Conservation (phyloP, 148 eudicot genomes). For the Dysphania ambrosioides region DNA sequence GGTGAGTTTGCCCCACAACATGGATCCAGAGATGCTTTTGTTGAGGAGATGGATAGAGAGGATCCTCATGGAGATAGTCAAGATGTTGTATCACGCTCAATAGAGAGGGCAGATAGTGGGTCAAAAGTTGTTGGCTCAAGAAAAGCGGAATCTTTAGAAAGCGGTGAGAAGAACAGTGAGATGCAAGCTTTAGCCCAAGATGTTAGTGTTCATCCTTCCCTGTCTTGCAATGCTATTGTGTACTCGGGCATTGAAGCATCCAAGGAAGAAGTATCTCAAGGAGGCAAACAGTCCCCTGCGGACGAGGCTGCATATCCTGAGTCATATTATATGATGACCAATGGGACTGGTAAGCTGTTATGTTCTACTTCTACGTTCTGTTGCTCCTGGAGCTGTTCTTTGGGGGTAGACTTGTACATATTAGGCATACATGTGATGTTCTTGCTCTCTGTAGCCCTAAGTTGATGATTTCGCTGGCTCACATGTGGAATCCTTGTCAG, state of each 20-base stretch:
- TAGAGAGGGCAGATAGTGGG: slow-evolving; percentile 90
- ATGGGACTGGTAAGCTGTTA: slow-evolving; percentile 51
- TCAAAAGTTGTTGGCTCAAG: slow-evolving; percentile 84
- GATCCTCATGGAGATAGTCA: slow-evolving; percentile 95
- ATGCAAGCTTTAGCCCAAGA: slow-evolving; percentile 54
- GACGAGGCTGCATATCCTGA: slow-evolving; percentile 63
- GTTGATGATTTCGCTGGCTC: neutral
- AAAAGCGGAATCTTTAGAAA: slow-evolving; percentile 88
- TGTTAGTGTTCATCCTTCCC: slow-evolving; percentile 73
- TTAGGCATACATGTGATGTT: neutral
- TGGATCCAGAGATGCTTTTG: slow-evolving; percentile 71
- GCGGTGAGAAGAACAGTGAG: slow-evolving; percentile 86
- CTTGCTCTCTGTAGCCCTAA: neutral
- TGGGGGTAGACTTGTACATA: neutral
- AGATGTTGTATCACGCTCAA: slow-evolving; percentile 72
- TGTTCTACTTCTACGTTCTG: neutral
- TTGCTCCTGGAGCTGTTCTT: neutral
- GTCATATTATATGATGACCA: slow-evolving; percentile 55
- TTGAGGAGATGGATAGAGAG: slow-evolving; percentile 74
- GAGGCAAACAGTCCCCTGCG: slow-evolving; percentile 55
- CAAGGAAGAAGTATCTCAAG: slow-evolving; percentile 94
- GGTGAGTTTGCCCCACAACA: slow-evolving; percentile 74
- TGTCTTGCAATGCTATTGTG: slow-evolving; percentile 94
- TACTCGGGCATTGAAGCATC: slow-evolving; percentile 88
- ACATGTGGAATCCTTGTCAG: neutral